Evolutionary conservation across 2,329 filamentous ascomycete genomes (phyloP), one percentile per base, ranked within the genome.

Genomic region (Camillea tinctor): DNA sequence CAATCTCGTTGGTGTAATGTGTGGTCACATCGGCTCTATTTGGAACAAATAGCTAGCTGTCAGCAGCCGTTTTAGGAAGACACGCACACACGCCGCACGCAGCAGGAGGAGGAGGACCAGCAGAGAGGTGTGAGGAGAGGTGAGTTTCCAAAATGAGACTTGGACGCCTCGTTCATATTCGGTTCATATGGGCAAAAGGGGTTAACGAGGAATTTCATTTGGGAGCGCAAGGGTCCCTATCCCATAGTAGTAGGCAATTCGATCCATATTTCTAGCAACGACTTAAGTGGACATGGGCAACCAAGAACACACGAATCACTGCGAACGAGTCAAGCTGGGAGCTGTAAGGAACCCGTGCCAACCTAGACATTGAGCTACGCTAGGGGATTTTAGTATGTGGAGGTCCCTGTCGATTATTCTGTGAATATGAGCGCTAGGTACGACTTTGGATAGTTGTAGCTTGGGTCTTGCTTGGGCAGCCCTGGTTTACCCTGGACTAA

Each of bases 311-410:
- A 60, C 62, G 52, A 66, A 61, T 64, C 62, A 64, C 55, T 40
- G 62, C 56, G 56, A 50, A 54, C 57, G n/a, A 40, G 56, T 13
- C 22, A 19, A 63, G 56, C 61, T 59, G 52, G 20, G 55, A 56
- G 44, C 62, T 70, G 69, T 66, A 67, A 69, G 68, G 67, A 67
- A 70, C 68, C 68, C 64, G 65, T 67, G 64, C 63, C 63, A 64
- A 60, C 60, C 66, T 58, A 62, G 66, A 54, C 51, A 57, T 36
- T 51, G 44, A 58, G 60, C 22, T 22, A 49, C 61, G 62, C 66
- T 66, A 71, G 62, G 36, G 36, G 48, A 60, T 54, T 60, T 62
- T 55, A 52, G 60, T 55, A 23, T 23, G 61, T 62, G 63, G 60
- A 52, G 60, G 52, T 50, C 48, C 36, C 54, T 59, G 64, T 56